Percentiles rank a stretch among this genome's conserved stretches.
Conservation (phyloP, 805 yeast genomes). For the Lipomyces mesembrius region DNA sequence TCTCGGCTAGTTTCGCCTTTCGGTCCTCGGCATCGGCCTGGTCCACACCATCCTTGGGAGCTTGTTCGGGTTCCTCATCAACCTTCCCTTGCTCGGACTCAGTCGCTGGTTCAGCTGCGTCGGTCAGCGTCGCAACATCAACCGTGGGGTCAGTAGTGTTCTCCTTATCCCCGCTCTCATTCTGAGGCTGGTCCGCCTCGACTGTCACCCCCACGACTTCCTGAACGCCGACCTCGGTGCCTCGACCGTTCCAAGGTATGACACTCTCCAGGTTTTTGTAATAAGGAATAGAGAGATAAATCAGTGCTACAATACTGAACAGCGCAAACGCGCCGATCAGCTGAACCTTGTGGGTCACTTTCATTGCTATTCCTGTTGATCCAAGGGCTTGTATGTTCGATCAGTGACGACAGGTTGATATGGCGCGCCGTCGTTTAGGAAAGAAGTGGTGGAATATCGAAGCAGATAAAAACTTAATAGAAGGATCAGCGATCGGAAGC, state of each 20-base stretch:
- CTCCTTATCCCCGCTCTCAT: background rate
- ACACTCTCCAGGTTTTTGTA: background rate
- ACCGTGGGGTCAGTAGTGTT: background rate
- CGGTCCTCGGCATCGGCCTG: background rate
- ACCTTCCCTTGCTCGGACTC: background rate
- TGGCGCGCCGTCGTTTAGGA: too few species aligned
- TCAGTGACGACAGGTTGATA: background rate
- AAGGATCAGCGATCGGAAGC: too few species aligned
- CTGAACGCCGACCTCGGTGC: background rate
- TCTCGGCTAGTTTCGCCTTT: background rate
- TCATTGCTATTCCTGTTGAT: background rate
- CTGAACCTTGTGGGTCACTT: background rate
- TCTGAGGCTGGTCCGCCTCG: background rate
- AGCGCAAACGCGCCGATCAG: background rate
- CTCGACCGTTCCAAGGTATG: background rate
- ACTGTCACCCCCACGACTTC: background rate
- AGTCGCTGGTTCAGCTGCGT: background rate
- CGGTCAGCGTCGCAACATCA: background rate
- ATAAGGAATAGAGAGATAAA: background rate
- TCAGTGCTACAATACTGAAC: background rate
- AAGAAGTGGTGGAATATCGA: too few species aligned
- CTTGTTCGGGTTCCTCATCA: background rate
- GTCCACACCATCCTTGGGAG: background rate
- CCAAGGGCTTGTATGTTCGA: background rate
- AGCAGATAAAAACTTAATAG: too few species aligned